Conservation (phyloP, 1,139 yeast genomes). For the Suhomyces choctaworum region DNA sequence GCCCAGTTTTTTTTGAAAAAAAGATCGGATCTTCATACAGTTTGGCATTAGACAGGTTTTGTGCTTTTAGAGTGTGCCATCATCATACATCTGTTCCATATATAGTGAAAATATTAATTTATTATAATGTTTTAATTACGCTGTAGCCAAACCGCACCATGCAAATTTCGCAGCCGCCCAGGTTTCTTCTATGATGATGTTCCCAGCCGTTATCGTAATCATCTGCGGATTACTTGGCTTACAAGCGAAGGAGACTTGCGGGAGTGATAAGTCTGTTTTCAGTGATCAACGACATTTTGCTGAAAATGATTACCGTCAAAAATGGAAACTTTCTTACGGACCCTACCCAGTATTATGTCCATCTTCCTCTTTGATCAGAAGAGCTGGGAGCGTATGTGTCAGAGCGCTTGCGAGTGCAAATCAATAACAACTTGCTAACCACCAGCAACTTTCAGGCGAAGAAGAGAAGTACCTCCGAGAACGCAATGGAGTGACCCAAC, state of each 20-base stretch:
- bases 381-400: conserved; percentile 36
- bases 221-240: too few relatives aligned
- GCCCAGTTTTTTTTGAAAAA: conserved; percentile 13
- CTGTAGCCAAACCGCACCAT: too few relatives aligned
- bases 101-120: conserved; percentile 14
- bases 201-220: background rate
- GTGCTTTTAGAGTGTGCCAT: conserved; percentile 7
- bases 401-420: conserved; percentile 2
- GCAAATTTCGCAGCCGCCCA: conserved; percentile 1
- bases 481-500: conserved; percentile 33
- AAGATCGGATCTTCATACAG: conserved; percentile 12
- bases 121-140: conserved; percentile 10
- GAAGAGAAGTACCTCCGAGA: conserved; percentile 40
- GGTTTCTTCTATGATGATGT: background rate
- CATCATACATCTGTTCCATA: conserved; percentile 12
- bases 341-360: conserved; percentile 49
- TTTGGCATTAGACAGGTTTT: conserved; percentile 10
- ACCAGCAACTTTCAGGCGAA: conserved; percentile 23
- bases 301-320: background rate
- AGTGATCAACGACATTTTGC: too few relatives aligned
- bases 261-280: too few relatives aligned
- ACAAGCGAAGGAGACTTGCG: too few relatives aligned
- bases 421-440: too few relatives aligned
- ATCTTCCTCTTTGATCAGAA: conserved; percentile 32
- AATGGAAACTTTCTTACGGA: conserved; percentile 29